Conservation (phyloP, 306 rosid species). For the Vigna hirtella region DNA sequence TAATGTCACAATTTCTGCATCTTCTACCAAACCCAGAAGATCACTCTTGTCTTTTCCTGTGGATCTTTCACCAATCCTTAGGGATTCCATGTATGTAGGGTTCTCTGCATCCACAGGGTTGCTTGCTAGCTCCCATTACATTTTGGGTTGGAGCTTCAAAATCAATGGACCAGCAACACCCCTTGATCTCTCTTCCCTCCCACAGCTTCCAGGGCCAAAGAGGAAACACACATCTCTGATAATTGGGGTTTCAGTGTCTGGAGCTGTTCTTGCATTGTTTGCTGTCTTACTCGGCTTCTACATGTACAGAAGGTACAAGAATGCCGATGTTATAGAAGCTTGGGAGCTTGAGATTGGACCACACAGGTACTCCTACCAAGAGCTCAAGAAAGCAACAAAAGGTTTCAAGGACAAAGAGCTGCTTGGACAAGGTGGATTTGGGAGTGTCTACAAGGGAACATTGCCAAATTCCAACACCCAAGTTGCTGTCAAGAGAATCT, state of each 20-base stretch:
- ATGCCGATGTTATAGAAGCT: slow-evolving; percentile 65
- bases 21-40: slow-evolving; percentile 58
- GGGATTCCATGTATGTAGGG: slow-evolving; percentile 75
- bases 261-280: slow-evolving; percentile 32
- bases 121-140: slow-evolving; percentile 81
- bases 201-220: slow-evolving; percentile 64
- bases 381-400: slow-evolving; percentile 74
- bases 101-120: slow-evolving; percentile 91
- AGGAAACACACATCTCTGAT: slow-evolving; percentile 52
- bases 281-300: slow-evolving; percentile 50
- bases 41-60: slow-evolving; percentile 56
- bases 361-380: slow-evolving; percentile 77
- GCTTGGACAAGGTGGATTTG: slow-evolving; percentile 80
- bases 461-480: slow-evolving; percentile 56
- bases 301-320: slow-evolving; percentile 54
- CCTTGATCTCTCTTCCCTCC: slow-evolving; percentile 63
- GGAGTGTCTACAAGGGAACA: slow-evolving; percentile 75
- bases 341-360: slow-evolving; percentile 91
- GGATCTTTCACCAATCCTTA: slow-evolving; percentile 69
- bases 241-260: slow-evolving; percentile 51
- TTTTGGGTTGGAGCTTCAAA: slow-evolving; percentile 87
- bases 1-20: slow-evolving; percentile 58
- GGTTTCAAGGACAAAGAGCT: slow-evolving; percentile 69
- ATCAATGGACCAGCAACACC: slow-evolving; percentile 60
- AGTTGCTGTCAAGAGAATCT: slow-evolving; percentile 76